Evolutionary conservation across 2,329 filamentous ascomycete species (phyloP).

Genomic region (Alternaria sp.): DNA sequence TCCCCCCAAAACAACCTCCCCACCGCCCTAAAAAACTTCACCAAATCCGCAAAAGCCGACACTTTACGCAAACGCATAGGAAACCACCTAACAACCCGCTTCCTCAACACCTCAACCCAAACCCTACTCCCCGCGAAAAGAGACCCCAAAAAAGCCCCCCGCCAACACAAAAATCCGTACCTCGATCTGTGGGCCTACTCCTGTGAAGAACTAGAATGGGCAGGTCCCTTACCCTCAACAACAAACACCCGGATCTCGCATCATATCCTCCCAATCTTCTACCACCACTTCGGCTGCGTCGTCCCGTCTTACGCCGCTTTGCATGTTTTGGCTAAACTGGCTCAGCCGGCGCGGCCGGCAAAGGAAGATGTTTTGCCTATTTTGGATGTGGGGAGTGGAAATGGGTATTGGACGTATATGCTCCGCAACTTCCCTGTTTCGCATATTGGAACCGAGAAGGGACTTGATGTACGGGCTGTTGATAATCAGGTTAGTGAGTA

Average conservation of each 20-base stretch:
- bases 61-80: conserved; percentile 66
- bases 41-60: conserved; percentile 69
- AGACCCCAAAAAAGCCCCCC: conserved; percentile 48
- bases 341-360: conserved; percentile 37
- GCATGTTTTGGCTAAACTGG: conserved; percentile 64
- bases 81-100: conserved; percentile 63
- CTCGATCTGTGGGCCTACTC: conserved; percentile 72
- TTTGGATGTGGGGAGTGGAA: conserved; percentile 73
- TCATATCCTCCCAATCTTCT: conserved; percentile 73
- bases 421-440: conserved; percentile 71
- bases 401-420: conserved; percentile 79
- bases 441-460: conserved; percentile 60
- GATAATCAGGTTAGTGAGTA: conserved; percentile 74
- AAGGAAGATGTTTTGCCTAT: conserved; percentile 56
- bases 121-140: conserved; percentile 31
- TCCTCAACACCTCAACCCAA: conserved; percentile 22
- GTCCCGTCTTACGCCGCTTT: conserved; percentile 72
- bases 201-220: conserved; percentile 69
- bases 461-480: conserved; percentile 65
- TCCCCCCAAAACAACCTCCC: conserved; percentile 63
- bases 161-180: conserved; percentile 67
- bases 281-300: conserved; percentile 80
- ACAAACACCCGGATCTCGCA: conserved; percentile 64
- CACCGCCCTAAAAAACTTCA: conserved; percentile 68
- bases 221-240: conserved; percentile 63